Conservation (phyloP, 768 basidiomycete genomes). For the Pleurotus eryngii region DNA sequence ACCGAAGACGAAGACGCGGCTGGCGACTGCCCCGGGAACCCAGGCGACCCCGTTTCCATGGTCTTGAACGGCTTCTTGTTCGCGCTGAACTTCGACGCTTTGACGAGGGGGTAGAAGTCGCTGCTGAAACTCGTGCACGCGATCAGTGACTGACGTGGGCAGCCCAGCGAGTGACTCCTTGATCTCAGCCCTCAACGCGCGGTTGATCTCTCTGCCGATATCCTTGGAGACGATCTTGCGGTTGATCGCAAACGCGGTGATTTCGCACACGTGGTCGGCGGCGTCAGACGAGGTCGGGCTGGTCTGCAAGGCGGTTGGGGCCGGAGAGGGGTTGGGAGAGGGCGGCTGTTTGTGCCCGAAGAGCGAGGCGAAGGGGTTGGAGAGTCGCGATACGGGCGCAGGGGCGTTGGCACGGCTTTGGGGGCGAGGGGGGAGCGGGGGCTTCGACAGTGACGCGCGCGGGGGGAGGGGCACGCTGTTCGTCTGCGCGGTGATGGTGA, state of each 20-base stretch:
- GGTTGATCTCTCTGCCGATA: conserved; percentile 50
- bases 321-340: conserved; percentile 25
- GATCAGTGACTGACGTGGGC: conserved; percentile 59
- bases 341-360: conserved; percentile 45
- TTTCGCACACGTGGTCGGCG: conserved; percentile 40
- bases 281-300: conserved; percentile 24
- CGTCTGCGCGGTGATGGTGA: conserved; percentile 4
- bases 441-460: conserved; percentile 21
- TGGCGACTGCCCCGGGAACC: neutral
- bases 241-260: conserved; percentile 60
- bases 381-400: conserved; percentile 42
- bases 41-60: neutral
- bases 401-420: conserved; percentile 19
- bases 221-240: conserved; percentile 50
- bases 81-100: conserved; percentile 10
- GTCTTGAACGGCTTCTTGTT: conserved; percentile 9
- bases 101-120: conserved; percentile 58
- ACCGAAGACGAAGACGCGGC: conserved; percentile 4
- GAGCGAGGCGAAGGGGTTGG: conserved; percentile 79
- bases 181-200: conserved; percentile 53
- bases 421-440: conserved; percentile 40
- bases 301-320: conserved; percentile 19
- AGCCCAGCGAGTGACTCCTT: conserved; percentile 37
- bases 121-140: conserved; percentile 55
- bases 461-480: conserved; percentile 7